Conservation (phyloP, 495 filamentous ascomycete genomes). For the Podospora pseudoanserina region DNA sequence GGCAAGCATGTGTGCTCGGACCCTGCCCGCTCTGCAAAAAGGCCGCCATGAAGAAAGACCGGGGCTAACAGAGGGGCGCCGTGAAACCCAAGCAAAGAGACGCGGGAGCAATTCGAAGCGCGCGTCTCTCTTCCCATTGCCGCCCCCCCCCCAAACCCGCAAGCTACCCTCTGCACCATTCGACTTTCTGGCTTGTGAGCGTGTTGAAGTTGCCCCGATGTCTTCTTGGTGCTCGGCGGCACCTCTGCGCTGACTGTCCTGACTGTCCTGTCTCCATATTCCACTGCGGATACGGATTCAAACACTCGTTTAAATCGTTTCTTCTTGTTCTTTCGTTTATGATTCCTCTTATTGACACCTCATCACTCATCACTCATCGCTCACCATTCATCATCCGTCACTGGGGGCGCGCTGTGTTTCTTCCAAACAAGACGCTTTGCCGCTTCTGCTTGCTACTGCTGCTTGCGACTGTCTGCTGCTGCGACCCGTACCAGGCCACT, state of each 20-base stretch:
- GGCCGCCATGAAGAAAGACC: constrained; percentile 3
- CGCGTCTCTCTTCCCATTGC: constrained; percentile 36
- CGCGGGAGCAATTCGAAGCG: constrained; percentile 36
- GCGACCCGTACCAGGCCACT: constrained; percentile 8
- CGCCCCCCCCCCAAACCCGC: constrained; percentile 25
- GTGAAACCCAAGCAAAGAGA: constrained; percentile 10
- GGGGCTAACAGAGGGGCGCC: not conserved
- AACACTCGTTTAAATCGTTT: constrained; percentile 29
- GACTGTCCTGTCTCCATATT: constrained; percentile 18
- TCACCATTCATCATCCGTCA: not conserved
- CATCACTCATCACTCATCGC: not conserved
- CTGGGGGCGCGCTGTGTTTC: not conserved
- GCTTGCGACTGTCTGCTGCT: constrained; percentile 17
- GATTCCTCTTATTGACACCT: not conserved
- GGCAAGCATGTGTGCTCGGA: not conserved
- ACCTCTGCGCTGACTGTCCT: constrained; percentile 22
- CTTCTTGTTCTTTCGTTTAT: constrained; percentile 15
- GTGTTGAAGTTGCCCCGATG: constrained; percentile 32
- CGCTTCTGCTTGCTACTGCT: constrained; percentile 26
- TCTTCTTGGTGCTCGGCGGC: constrained; percentile 24
- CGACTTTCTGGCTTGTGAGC: constrained; percentile 25
- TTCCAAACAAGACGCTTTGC: constrained; percentile 27
- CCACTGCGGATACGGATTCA: constrained; percentile 12
- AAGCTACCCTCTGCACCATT: constrained; percentile 31
- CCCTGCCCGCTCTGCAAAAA: not conserved